Percentiles rank a stretch among this genome's conserved stretches.
phyloP scores from a whole-genome alignment of 2,329 filamentous ascomycete species.

The Coniella vitis region DNA sequence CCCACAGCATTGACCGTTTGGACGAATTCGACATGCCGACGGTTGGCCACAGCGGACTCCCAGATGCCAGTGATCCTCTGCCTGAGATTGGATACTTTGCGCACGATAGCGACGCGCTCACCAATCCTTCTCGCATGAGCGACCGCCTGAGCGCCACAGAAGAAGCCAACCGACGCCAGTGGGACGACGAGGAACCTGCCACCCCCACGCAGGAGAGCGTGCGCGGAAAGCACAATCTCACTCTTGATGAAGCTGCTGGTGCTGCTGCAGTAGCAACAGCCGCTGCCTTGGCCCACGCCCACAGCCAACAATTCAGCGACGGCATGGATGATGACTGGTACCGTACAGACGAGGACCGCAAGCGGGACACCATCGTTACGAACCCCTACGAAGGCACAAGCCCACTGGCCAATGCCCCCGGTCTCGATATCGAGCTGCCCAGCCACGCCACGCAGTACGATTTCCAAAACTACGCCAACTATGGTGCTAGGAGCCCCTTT shows the following conservation, averaged over 20 bases:
- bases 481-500: conserved; percentile 49
- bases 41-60: conserved; percentile 64
- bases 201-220: conserved; percentile 31
- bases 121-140: conserved; percentile 78
- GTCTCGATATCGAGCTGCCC: conserved; percentile 25
- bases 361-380: conserved; percentile 59
- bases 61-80: conserved; percentile 62
- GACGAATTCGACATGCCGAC: conserved; percentile 41
- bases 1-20: conserved; percentile 53
- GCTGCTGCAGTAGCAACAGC: conserved; percentile 48
- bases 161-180: conserved; percentile 21
- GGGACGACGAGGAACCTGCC: conserved; percentile 19
- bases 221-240: conserved; percentile 27
- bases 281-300: conserved; percentile 36
- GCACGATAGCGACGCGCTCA: conserved; percentile 62
- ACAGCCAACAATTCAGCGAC: conserved; percentile 48
- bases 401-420: conserved; percentile 50
- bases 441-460: conserved; percentile 24
- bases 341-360: conserved; percentile 54
- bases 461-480: conserved; percentile 32
- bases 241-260: conserved; percentile 38
- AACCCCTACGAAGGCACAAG: conserved; percentile 62
- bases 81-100: conserved; percentile 65
- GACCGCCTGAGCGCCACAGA: conserved; percentile 56
- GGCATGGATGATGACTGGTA: conserved; percentile 60